Conservation (phyloP, 257 asterid species). For the Thymus mandschuricus region DNA sequence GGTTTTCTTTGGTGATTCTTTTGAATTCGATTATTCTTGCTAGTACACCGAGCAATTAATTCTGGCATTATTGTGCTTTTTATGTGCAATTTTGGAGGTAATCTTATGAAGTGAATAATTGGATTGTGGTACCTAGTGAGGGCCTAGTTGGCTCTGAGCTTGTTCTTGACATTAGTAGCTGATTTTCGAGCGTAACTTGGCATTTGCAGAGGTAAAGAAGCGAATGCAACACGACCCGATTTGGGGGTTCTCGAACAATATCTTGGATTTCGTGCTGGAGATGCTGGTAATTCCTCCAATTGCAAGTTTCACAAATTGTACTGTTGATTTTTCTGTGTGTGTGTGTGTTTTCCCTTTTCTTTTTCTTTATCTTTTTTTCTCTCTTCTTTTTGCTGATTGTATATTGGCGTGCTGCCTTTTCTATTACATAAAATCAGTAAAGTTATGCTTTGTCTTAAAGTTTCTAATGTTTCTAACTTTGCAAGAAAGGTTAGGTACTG, state of each 20-base stretch:
- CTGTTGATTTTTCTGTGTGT: neutral
- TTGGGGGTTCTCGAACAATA: slow-evolving; percentile 87
- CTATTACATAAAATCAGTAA: neutral
- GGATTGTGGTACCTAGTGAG: neutral
- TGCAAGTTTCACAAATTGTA: slow-evolving; percentile 41
- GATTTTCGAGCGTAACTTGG: slow-evolving; percentile 23
- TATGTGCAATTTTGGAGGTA: neutral
- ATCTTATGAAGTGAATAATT: neutral
- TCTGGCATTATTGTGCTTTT: neutral
- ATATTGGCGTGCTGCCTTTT: neutral
- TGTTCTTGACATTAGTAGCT: slow-evolving; percentile 9
- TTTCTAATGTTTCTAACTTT: neutral
- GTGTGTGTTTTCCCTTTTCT: neutral
- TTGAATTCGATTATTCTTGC: neutral
- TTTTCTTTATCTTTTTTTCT: neutral
- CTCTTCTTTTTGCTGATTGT: slow-evolving; percentile 7
- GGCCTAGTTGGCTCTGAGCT: neutral
- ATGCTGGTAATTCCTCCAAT: slow-evolving; percentile 51
- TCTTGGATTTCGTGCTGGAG: slow-evolving; percentile 76
- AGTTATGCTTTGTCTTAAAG: neutral
- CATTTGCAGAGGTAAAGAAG: slow-evolving; percentile 79
- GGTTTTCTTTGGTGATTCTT: neutral
- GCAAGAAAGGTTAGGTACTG: neutral
- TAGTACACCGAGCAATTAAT: slow-evolving; percentile 9
- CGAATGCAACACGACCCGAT: slow-evolving; percentile 51